These are phyloP conservation scores for Cyclotella choctawhatcheeana DNA, from an alignment of 108 stramenopile genomes.

Conservation along the genomic window DNA sequence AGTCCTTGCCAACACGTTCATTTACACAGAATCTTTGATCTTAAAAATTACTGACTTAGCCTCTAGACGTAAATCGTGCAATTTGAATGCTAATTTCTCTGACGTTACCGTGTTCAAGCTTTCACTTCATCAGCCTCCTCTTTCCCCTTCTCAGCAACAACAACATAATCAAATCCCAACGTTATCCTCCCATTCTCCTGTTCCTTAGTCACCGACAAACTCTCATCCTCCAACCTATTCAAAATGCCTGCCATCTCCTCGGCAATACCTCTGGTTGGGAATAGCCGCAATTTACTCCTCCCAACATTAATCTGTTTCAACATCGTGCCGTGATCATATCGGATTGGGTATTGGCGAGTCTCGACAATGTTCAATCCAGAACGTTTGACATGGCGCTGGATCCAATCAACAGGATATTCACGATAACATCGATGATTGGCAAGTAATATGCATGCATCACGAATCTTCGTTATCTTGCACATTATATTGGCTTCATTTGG, in stretches of 20 bases:
- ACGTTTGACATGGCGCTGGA: conserved; percentile 73
- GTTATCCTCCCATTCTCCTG: conserved; percentile 58
- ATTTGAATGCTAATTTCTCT: too few species aligned
- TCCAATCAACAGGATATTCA: conserved; percentile 96
- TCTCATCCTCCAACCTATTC: conserved; percentile 71
- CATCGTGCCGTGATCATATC: conserved; percentile 83
- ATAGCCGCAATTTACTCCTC: conserved; percentile 79
- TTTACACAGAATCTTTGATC: too few species aligned
- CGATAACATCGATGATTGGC: conserved; percentile 94
- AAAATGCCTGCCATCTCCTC: conserved; percentile 65
- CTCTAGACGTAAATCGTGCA: too few species aligned
- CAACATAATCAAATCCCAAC: conserved; percentile 94
- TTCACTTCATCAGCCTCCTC: neutral
- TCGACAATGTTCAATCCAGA: conserved; percentile 58
- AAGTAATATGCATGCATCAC: conserved; percentile 95
- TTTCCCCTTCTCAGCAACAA: conserved; percentile 73
- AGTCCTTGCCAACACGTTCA: too few species aligned
- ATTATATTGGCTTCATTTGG: conserved; percentile 74
- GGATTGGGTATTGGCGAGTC: conserved; percentile 83
- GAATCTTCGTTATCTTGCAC: conserved; percentile 83
- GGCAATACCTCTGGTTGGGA: conserved; percentile 64
- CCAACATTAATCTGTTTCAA: conserved; percentile 93
- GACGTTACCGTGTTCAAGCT: too few species aligned
- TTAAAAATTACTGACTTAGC: too few species aligned
- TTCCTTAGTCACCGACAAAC: conserved; percentile 55